Evolutionary conservation across 2,329 filamentous ascomycete species (phyloP).

Genomic region (Waltergamsia citrina): DNA sequence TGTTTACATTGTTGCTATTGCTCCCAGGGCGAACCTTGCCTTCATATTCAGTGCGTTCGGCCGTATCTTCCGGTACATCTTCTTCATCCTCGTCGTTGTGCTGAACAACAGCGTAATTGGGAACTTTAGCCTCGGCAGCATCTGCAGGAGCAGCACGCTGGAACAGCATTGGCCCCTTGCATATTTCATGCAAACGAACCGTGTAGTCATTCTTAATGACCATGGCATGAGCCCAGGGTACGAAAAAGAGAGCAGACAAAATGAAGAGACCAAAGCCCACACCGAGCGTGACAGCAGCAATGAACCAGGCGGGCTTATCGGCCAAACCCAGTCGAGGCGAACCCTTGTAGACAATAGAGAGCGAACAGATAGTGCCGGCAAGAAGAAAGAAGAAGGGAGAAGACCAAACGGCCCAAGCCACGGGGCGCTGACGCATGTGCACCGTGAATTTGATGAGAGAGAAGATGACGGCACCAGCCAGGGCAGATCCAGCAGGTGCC

Average conservation of each 20-base stretch:
- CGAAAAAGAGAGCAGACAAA: conserved; percentile 21
- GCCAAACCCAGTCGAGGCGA: conserved; percentile 9
- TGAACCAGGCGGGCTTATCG: conserved; percentile 20
- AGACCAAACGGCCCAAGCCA: conserved; percentile 9
- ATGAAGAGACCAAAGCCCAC: conserved; percentile 19
- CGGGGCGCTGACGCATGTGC: conserved; percentile 8
- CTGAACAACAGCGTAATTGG: conserved; percentile 24
- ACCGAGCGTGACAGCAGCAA: conserved; percentile 17
- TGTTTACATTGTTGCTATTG: too few relatives aligned
- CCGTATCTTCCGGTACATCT: too few relatives aligned
- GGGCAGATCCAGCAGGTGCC: conserved; percentile 10
- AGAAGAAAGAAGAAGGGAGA: conserved; percentile 15
- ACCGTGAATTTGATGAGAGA: conserved; percentile 44
- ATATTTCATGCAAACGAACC: conserved; percentile 19
- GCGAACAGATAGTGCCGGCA: conserved; percentile 9
- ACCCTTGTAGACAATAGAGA: conserved; percentile 12
- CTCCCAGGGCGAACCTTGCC: too few relatives aligned
- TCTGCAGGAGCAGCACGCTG: conserved; percentile 21
- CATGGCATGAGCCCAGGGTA: conserved; percentile 22
- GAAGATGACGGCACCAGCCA: conserved; percentile 56
- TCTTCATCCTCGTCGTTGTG: conserved; percentile 35
- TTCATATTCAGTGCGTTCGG: too few relatives aligned
- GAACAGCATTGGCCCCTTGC: conserved; percentile 25
- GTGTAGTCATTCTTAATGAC: conserved; percentile 20
- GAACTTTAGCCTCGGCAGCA: conserved; percentile 13